Base-by-base conservation (phyloP, 192 early-diverging fungal genomes). In the Coemansia sp. region DNA sequence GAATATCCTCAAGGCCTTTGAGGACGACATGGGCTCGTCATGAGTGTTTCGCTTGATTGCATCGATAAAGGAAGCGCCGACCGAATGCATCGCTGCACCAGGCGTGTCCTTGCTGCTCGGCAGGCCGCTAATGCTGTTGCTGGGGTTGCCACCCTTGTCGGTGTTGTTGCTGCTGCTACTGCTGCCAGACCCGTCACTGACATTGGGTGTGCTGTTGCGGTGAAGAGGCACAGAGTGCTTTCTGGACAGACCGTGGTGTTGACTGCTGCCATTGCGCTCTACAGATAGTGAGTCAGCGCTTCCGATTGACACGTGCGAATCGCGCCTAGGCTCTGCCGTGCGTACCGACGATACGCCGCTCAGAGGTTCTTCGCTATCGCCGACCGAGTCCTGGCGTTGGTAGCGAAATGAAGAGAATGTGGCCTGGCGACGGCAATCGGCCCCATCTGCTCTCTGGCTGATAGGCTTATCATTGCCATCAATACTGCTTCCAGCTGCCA, bases 21-120 rank as follows among this genome's bases (percentile, higher is more conserved):
- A 59, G 34, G 74, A 76, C 10, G 79, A 76, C 79, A 82, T 82
- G 35, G 79, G 79, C 55, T 73, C 79, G 5, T 73, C 61, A 20
- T 76, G 79, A 12, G 74, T 70, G 44, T 82, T 82, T 34, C 67
- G 41, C 18, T 55, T 63, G 22, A 76, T 73, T 3, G 79, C 44
- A 24, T 62, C 73, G n/a, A 67, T 43, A 65, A 70, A 56, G 15
- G 53, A 56, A 16, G 53, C 27, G 5, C 53, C 53, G 8, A 56
- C 29, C 27, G 53, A n/a, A 16, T 30, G 60, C 59, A 69, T 27
- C 11, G 66, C 59, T 32, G 29, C 53, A 16, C 53, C 32, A 11
- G 29, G 27, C 5, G 27, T 32, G 3, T 56, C 24, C 4, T 32
- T 56, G 30, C 53, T 32, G 15, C 22, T 22, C 8, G 49, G 49